phyloP scores from a whole-genome alignment of 495 filamentous ascomycete genomes.

The Tuber brumale region DNA sequence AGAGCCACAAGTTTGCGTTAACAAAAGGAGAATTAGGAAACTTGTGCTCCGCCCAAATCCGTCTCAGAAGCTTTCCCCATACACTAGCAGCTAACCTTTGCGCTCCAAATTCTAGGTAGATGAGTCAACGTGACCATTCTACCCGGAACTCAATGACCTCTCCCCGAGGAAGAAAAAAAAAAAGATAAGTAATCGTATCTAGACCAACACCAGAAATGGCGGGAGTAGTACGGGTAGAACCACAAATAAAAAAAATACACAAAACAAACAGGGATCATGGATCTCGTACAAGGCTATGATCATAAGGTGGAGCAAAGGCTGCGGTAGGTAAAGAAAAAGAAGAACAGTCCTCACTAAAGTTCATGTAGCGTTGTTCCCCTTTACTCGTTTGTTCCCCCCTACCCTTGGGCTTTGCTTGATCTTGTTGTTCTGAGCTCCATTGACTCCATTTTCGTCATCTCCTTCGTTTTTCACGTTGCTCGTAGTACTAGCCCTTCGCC shows the following conservation, averaged over 20 bases:
- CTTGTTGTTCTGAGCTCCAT: constrained; percentile 35
- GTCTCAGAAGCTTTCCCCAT: constrained; percentile 34
- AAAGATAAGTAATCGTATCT: not conserved
- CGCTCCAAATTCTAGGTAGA: constrained; percentile 21
- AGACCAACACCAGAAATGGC: constrained; percentile 4
- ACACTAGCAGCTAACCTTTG: constrained; percentile 34
- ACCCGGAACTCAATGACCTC: constrained; percentile 3
- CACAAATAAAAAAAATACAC: constrained; percentile 28
- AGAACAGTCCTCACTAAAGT: constrained; percentile 13
- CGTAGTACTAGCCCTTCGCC: constrained; percentile 54
- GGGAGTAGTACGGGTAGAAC: constrained; percentile 25
- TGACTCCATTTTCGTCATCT: constrained; percentile 43
- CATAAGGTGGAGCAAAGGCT: constrained; percentile 4
- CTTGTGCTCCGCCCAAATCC: constrained; percentile 27
- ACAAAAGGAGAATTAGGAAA: constrained; percentile 33
- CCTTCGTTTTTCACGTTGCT: constrained; percentile 54
- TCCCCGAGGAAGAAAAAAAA: not conserved
- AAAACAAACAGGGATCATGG: constrained; percentile 21
- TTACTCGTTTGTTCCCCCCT: constrained; percentile 35
- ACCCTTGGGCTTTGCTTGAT: constrained; percentile 40
- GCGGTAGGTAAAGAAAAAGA: not conserved
- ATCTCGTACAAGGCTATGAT: constrained; percentile 11
- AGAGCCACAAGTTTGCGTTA: constrained; percentile 22
- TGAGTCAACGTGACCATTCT: constrained; percentile 9
- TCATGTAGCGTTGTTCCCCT: constrained; percentile 35